Conservation (phyloP, 495 filamentous ascomycete species). For the Terfezia boudieri region DNA sequence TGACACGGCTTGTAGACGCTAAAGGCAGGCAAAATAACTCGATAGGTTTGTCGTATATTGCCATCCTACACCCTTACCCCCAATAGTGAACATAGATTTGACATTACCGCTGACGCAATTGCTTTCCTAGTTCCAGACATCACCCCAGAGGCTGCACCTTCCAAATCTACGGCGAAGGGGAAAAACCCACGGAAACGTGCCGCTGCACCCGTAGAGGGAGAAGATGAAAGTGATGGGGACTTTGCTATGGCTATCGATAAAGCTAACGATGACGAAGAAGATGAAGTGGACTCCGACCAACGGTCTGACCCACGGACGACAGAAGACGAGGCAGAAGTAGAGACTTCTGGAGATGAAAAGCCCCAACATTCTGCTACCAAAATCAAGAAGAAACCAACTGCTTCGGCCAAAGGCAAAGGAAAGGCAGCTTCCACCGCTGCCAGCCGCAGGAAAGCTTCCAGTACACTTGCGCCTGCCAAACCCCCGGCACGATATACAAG, state of each 20-base stretch:
- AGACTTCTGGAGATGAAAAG: neutral
- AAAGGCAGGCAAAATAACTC: neutral
- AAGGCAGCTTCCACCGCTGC: neutral
- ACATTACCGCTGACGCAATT: no score
- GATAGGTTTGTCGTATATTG: no score
- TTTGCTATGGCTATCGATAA: neutral
- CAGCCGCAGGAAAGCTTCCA: neutral
- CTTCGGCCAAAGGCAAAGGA: neutral
- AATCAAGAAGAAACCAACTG: neutral
- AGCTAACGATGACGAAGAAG: neutral
- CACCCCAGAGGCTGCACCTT: neutral
- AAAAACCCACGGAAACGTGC: neutral
- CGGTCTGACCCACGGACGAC: neutral
- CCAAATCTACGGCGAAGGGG: neutral
- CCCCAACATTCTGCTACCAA: neutral
- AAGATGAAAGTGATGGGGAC: neutral
- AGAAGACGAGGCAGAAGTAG: neutral
- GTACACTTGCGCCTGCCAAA: neutral
- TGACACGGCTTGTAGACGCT: slow-evolving; percentile 5
- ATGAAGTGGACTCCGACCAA: neutral
- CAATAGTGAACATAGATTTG: no score
- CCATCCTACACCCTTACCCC: no score
- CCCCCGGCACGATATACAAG: no score
- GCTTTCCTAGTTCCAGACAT: no score
- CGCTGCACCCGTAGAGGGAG: neutral